These are phyloP conservation scores for Talaromyces ruber DNA, from an alignment of 495 filamentous ascomycete species.

Conservation along the genomic window DNA sequence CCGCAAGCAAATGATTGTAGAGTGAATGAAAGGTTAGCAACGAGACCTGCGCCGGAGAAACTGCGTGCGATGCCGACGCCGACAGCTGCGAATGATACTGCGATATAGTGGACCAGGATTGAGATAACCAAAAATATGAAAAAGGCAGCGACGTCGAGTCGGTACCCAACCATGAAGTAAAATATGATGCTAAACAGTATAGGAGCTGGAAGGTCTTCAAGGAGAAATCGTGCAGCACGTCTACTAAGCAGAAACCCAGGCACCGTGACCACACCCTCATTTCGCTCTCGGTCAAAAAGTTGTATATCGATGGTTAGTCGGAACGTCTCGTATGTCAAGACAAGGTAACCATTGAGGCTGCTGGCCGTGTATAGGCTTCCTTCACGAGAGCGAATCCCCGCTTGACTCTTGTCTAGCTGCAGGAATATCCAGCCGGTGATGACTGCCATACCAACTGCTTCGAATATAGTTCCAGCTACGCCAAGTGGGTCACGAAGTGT, in stretches of 20 bases:
- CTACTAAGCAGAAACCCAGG: constrained; percentile 57
- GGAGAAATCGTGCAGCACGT: constrained; percentile 51
- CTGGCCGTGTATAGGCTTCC: constrained; percentile 60
- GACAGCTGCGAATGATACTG: constrained; percentile 51
- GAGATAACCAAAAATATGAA: constrained; percentile 59
- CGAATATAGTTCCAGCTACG: constrained; percentile 53
- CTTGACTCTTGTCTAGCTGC: constrained; percentile 45
- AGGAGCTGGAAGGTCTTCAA: constrained; percentile 63
- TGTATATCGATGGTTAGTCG: constrained; percentile 61
- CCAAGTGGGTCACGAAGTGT: constrained; percentile 67
- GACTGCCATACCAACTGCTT: constrained; percentile 57
- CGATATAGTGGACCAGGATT: constrained; percentile 57
- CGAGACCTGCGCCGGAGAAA: constrained; percentile 53
- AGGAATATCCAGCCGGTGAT: constrained; percentile 66
- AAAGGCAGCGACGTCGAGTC: constrained; percentile 48
- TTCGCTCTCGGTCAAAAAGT: constrained; percentile 63
- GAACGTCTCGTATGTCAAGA: constrained; percentile 65
- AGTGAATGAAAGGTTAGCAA: constrained; percentile 62
- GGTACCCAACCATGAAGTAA: constrained; percentile 72
- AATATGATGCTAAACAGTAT: constrained; percentile 58
- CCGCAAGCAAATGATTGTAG: constrained; percentile 63
- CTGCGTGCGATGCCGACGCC: constrained; percentile 51
- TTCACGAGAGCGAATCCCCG: constrained; percentile 52
- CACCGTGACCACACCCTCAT: constrained; percentile 62
- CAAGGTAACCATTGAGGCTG: constrained; percentile 63